phyloP scores from a whole-genome alignment of 208 protist species.

The Herpetomonas tarakana region DNA sequence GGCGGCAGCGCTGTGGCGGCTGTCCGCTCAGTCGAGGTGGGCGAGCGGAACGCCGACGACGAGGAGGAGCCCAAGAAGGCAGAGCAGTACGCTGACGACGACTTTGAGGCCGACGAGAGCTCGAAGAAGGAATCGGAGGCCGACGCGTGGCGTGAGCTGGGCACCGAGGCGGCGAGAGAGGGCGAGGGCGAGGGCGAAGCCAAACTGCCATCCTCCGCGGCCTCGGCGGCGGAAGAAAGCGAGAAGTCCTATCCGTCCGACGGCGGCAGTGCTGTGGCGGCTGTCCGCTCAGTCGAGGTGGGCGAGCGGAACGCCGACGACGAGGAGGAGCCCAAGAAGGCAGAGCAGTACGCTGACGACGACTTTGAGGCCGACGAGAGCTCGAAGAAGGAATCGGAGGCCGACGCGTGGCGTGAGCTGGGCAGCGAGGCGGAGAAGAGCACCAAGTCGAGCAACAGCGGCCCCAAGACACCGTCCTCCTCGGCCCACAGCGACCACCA shows the following conservation, averaged over 20 bases:
- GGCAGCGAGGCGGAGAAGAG: neutral
- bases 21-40: neutral
- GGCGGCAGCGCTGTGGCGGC: neutral
- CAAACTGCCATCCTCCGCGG: too few species aligned
- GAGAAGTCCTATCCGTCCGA: neutral
- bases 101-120: conserved; percentile 5
- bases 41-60: neutral
- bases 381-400: conserved; percentile 2
- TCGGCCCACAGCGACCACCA: neutral
- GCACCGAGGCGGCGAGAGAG: neutral
- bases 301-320: neutral
- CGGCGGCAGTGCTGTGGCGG: neutral
- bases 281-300: neutral
- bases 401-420: conserved; percentile 1
- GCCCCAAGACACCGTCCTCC: neutral
- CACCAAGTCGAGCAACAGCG: neutral
- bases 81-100: conserved; percentile 16
- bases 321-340: conserved; percentile 4
- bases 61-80: neutral
- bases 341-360: conserved; percentile 13
- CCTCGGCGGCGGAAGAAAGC: too few species aligned
- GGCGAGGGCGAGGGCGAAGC: too few species aligned
- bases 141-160: neutral
- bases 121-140: conserved; percentile 1
- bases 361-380: conserved; percentile 5